These are phyloP conservation scores for Phlebopus sp. DNA, from an alignment of 1,284 basidiomycete genomes.

Conservation along the genomic window DNA sequence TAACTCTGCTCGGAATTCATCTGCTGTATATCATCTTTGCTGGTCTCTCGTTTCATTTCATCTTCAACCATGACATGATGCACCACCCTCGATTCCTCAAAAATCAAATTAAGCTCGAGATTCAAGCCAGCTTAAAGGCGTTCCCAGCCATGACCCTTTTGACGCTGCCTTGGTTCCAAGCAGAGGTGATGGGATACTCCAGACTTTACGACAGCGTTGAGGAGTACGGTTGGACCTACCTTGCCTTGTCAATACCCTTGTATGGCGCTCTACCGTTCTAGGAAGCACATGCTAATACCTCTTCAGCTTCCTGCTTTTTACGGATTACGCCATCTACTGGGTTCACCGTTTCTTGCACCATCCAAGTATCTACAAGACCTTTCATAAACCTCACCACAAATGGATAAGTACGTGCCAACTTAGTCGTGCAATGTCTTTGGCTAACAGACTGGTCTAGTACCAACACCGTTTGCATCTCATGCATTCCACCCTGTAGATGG, in stretches of 20 bases:
- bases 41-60: slow-evolving; percentile 75
- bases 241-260: slow-evolving; percentile 62
- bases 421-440: background rate
- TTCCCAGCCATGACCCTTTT: slow-evolving; percentile 81
- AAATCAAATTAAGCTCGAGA: slow-evolving; percentile 85
- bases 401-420: slow-evolving; percentile 77
- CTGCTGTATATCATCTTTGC: slow-evolving; percentile 88
- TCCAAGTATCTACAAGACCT: slow-evolving; percentile 82
- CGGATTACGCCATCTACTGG: slow-evolving; percentile 93
- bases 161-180: slow-evolving; percentile 93
- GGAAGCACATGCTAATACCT: slow-evolving; percentile 6
- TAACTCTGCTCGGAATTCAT: slow-evolving; percentile 83
- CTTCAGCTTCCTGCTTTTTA: slow-evolving; percentile 81
- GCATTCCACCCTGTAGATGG: slow-evolving; percentile 98
- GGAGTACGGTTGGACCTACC: slow-evolving; percentile 69
- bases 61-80: slow-evolving; percentile 98
- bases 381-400: slow-evolving; percentile 98
- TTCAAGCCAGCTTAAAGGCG: slow-evolving; percentile 70
- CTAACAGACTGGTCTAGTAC: slow-evolving; percentile 53
- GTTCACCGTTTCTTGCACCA: slow-evolving; percentile 90
- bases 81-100: slow-evolving; percentile 91
- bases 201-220: slow-evolving; percentile 76
- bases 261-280: slow-evolving; percentile 37
- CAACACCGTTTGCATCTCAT: slow-evolving; percentile 94
- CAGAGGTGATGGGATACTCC: slow-evolving; percentile 86